Percentiles rank a stretch among this genome's conserved stretches.
Evolutionary conservation across 352 stramenopile genomes (phyloP).

Genomic region (Globisporangium parvum): DNA sequence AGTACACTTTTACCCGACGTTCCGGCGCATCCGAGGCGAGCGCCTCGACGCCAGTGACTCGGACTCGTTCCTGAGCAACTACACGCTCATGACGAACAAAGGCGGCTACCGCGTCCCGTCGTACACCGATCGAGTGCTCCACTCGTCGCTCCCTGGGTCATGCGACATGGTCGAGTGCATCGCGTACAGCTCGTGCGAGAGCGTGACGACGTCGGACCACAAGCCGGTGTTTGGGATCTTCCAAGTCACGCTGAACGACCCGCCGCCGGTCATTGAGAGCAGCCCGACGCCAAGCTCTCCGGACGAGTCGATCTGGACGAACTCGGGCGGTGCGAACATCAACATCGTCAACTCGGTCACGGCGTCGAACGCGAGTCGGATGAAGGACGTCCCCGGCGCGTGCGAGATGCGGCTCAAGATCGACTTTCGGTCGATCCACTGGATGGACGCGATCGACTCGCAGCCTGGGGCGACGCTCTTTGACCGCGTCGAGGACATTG

Average conservation of each 20-base stretch:
- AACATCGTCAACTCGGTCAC: conserved; percentile 29
- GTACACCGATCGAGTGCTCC: conserved; percentile 88
- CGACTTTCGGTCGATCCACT: conserved; percentile 66
- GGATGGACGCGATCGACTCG: conserved; percentile 50
- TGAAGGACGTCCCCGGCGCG: conserved; percentile 53
- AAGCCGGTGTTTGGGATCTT: conserved; percentile 75
- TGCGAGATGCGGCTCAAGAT: conserved; percentile 61
- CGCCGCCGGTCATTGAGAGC: conserved; percentile 9
- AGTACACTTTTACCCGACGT: conserved; percentile 76
- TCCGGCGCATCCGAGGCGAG: conserved; percentile 62
- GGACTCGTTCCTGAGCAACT: conserved; percentile 43
- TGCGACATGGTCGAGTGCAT: conserved; percentile 49
- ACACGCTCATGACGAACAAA: conserved; percentile 52
- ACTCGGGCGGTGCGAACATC: conserved; percentile 36
- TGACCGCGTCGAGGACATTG: conserved; percentile 55
- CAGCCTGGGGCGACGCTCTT: conserved; percentile 35
- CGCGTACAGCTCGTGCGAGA: conserved; percentile 76
- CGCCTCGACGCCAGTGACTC: conserved; percentile 23
- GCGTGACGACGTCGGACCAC: conserved; percentile 73
- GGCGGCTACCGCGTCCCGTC: conserved; percentile 74
- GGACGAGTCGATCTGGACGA: conserved; percentile 26
- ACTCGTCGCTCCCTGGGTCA: conserved; percentile 57
- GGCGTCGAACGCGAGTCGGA: conserved; percentile 25
- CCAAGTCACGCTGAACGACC: conserved; percentile 28
- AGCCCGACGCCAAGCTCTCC: conserved; percentile 5